A percentile compares a stretch with the other conserved stretches of the same genome.
Evolutionary conservation across 208 protist species (phyloP).

Genomic region (Wallacemonas sp.): DNA sequence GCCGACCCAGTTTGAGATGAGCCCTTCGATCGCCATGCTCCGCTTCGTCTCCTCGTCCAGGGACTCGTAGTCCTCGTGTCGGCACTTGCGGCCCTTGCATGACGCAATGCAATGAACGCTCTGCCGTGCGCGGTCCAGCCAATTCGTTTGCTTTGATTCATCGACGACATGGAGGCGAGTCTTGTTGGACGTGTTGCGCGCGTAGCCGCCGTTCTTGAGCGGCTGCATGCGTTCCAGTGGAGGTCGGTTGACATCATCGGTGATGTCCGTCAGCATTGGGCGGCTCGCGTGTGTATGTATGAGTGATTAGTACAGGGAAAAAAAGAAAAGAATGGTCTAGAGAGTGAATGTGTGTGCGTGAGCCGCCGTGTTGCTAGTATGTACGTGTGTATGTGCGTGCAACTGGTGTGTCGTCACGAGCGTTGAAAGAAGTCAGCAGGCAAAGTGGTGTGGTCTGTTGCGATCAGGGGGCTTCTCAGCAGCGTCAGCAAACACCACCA

Average conservation of each 20-base stretch:
- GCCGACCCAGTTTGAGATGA: slow-evolving; percentile 89
- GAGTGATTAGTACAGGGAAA: slow-evolving; percentile 1
- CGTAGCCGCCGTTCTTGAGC: slow-evolving; percentile 13
- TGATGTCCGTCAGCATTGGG: slow-evolving; percentile 32
- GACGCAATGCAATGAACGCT: slow-evolving; percentile 81
- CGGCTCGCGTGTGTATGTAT: neutral
- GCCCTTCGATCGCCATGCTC: slow-evolving; percentile 74
- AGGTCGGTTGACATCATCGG: slow-evolving; percentile 27
- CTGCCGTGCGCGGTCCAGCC: slow-evolving; percentile 69
- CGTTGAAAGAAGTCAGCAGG: too few relatives aligned
- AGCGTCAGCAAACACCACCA: too few relatives aligned
- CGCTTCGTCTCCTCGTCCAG: slow-evolving; percentile 43
- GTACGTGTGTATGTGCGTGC: too few relatives aligned
- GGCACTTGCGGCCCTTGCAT: slow-evolving; percentile 78
- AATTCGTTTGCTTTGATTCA: slow-evolving; percentile 69
- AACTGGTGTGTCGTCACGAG: too few relatives aligned
- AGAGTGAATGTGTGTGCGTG: too few relatives aligned
- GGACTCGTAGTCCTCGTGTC: slow-evolving; percentile 77
- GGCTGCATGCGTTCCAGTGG: slow-evolving; percentile 34
- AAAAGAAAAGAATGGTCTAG: slow-evolving; percentile 12
- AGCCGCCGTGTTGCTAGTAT: too few relatives aligned
- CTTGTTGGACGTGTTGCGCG: slow-evolving; percentile 27
- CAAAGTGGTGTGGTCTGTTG: too few relatives aligned
- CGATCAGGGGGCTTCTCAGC: too few relatives aligned
- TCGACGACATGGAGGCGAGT: slow-evolving; percentile 51